Base-by-base conservation (phyloP, 2,329 filamentous ascomycete species). In the Cadophora gregata region DNA sequence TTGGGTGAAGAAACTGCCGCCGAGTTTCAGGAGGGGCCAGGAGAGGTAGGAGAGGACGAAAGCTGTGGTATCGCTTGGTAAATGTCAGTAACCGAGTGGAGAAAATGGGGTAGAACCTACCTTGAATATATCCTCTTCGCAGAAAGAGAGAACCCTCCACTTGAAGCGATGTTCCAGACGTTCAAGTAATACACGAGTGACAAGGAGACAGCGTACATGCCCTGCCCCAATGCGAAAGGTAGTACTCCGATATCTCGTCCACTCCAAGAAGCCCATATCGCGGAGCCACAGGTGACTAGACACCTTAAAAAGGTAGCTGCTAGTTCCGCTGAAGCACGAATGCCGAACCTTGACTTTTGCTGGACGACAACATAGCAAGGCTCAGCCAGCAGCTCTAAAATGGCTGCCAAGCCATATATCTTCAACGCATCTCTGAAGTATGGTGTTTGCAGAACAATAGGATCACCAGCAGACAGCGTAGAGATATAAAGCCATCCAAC, bases 361-460 rank as follows among this genome's bases (percentile, higher is more conserved):
- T 97, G 94, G 69, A 95, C 88, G 38, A 96, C 87, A 1, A 94
- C 92, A 78, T 98, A 99, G 62, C 90, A 91, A 0, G 96, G 96
- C 79, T 99, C 96, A 0, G 91, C 89, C 1, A 93, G 79, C 16
- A 99, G 84, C 80, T 99, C 96, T 3, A 96, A 75, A 64, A 89
- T 74, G 38, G 87, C 82, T 0, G 88, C 85, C 4, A 84, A 5
- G 21, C 81, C 85, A 76, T 89, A 90, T 1, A 89, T 73, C 66
- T 81, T 79, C 16, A 90, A 77, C 0, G 85, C 81, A 4, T 79
- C 73, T 31, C 76, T 75, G 67, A 97, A 88, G 73, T 89, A 90
- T 0, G 91, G 88, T 0, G 89, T 90, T 55, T 77, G 69, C 3
- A 83, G 77, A 38, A 84, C 80, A 19, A 84, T 79, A 4, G 84